These are phyloP conservation scores for Fusarium brevicatenulatum DNA, from an alignment of 2,329 filamentous ascomycete genomes.

Conservation along the genomic window DNA sequence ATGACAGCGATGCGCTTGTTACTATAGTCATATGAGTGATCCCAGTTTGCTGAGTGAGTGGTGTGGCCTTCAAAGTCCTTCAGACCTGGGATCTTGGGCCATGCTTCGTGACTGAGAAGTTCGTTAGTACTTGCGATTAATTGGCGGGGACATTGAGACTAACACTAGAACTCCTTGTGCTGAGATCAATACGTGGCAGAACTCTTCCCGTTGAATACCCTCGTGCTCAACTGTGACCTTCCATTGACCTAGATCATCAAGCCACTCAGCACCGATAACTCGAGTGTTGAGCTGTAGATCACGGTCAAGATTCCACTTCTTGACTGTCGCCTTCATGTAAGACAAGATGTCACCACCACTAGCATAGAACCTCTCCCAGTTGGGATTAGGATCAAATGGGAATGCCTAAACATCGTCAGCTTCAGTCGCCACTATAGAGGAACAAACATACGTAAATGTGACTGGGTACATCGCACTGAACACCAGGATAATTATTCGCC, in stretches of 20 bases:
- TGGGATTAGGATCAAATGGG: constrained; percentile 66
- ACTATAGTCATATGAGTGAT: constrained; percentile 34
- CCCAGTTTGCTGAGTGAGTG: constrained; percentile 35
- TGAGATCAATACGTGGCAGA: constrained; percentile 36
- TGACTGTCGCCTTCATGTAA: constrained; percentile 62
- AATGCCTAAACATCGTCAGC: constrained; percentile 46
- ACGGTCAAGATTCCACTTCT: constrained; percentile 53
- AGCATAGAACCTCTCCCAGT: constrained; percentile 68
- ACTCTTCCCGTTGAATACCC: constrained; percentile 25
- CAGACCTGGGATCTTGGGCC: constrained; percentile 34
- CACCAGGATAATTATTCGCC: constrained; percentile 44
- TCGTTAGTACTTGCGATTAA: not conserved
- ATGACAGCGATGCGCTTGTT: constrained; percentile 38
- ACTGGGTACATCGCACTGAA: constrained; percentile 37
- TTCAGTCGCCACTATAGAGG: no score
- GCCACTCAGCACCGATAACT: constrained; percentile 42
- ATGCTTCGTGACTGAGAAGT: constrained; percentile 26
- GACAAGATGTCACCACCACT: constrained; percentile 64
- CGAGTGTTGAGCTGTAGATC: constrained; percentile 49
- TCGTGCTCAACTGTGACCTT: constrained; percentile 36
- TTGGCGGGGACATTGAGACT: not conserved
- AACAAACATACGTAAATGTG: constrained; percentile 29
- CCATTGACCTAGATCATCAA: constrained; percentile 34
- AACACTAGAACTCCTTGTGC: constrained; percentile 40
- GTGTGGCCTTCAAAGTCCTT: constrained; percentile 35